Conservation (phyloP, 768 basidiomycete species). For the Calocybe indica region DNA sequence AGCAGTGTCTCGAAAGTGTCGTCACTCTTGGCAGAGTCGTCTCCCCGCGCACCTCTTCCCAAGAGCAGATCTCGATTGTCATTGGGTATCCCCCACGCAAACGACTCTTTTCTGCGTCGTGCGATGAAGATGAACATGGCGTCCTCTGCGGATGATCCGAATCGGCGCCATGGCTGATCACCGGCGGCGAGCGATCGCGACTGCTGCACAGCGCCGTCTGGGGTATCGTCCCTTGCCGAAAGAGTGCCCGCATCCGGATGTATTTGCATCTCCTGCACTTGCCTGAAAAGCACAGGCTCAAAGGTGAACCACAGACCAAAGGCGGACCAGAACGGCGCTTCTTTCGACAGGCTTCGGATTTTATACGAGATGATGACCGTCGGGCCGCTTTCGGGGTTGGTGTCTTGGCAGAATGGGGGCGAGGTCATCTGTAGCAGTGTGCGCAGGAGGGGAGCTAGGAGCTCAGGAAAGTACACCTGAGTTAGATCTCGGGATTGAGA, state of each 20-base stretch:
- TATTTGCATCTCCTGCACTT: constrained; percentile 13
- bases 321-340: constrained; percentile 71
- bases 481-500: neutral
- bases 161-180: constrained; percentile 28
- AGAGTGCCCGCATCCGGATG: constrained; percentile 2
- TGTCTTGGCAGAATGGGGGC: constrained; percentile 27
- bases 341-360: constrained; percentile 65
- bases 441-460: constrained; percentile 71
- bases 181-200: too few species aligned
- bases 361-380: constrained; percentile 70
- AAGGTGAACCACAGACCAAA: constrained; percentile 79
- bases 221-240: too few species aligned
- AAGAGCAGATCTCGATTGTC: constrained; percentile 49
- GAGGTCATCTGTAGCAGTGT: constrained; percentile 71
- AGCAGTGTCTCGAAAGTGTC: constrained; percentile 71
- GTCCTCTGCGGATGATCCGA: constrained; percentile 36
- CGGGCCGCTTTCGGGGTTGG: constrained; percentile 12
- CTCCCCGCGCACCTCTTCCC: constrained; percentile 49
- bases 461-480: constrained; percentile 82
- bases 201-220: too few species aligned
- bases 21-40: constrained; percentile 42
- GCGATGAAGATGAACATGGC: constrained; percentile 59
- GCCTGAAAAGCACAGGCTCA: constrained; percentile 37
- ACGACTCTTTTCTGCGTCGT: constrained; percentile 49
- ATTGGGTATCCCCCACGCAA: constrained; percentile 46